phyloP scores from a whole-genome alignment of 257 asterid species.

The Mentha longifolia region DNA sequence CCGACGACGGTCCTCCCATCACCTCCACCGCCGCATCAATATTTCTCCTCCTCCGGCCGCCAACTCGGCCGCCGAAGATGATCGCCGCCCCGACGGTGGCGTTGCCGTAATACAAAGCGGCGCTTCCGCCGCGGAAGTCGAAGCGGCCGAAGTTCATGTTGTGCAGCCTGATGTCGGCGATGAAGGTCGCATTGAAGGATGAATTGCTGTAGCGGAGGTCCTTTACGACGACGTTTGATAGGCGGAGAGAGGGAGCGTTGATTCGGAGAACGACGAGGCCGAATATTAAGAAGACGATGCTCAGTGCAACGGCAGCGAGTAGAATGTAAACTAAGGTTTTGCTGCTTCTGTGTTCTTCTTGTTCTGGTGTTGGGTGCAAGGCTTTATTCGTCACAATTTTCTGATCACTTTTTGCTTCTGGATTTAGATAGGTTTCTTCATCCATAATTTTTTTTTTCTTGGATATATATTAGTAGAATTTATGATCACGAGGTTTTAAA shows the following conservation, averaged over 20 bases:
- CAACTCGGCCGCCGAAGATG: conserved; percentile 34
- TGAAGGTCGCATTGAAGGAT: conserved; percentile 42
- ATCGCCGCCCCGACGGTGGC: conserved; percentile 39
- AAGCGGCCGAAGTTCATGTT: conserved; percentile 58
- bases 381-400: not conserved
- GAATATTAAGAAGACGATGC: conserved; percentile 47
- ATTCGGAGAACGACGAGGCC: conserved; percentile 45
- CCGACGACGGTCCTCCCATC: not conserved
- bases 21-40: conserved; percentile 41
- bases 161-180: conserved; percentile 35
- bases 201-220: conserved; percentile 28
- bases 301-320: conserved; percentile 33
- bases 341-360: conserved; percentile 29
- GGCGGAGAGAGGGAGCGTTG: conserved; percentile 39
- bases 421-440: conserved; percentile 27
- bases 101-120: conserved; percentile 44
- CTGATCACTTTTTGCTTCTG: conserved; percentile 18
- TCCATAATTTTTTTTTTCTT: conserved; percentile 15
- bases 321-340: conserved; percentile 55
- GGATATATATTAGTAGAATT: not conserved
- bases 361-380: not conserved
- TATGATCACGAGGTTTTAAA: not conserved
- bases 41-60: conserved; percentile 28
- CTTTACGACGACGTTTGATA: conserved; percentile 30
- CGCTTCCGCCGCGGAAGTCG: conserved; percentile 39